Base-by-base conservation (phyloP, 441 rosid genomes). In the Hypseocharis bilobata region DNA sequence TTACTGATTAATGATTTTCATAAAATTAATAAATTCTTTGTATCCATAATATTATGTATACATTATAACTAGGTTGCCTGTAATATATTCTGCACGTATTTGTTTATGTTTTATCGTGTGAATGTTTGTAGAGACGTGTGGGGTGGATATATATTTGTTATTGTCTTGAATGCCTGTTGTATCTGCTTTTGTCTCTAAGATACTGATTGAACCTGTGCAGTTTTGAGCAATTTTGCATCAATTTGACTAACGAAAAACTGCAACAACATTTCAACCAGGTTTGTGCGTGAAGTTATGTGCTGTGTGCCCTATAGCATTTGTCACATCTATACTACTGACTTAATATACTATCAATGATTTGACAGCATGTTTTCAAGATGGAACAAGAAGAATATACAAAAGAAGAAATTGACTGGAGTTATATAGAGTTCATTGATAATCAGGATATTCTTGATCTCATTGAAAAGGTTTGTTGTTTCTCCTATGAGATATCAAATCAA, bases 231-330 rank as follows among this genome's bases (percentile, higher is more conserved):
- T 87, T 87, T 71, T 87, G 93, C 72, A 87, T 85, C 77, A 87
- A 87, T 78, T 81, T 87, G 77, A 87, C 93, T 66, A 87, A 87
- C 74, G 93, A 87, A 78, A 87, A 87, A 79, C 77, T 87, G 73
- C 93, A 87, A 65, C 93, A 87, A 72, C 93, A 87, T 79, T 87
- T 87, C 74, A 87, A 87, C 74, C 90, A 87, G 93, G 93, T 87
- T 72, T 57, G 75, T 63, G 5, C 64, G 25, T 69, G 75, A 45
- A 65, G 29, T 68, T 63, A 62, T 70, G 44, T 63, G 45, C 23
- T 51, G 38, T 8, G 60, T 63, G 52, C 42, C 45, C n/a, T 63
- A 57, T 32, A 25, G 63, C 5, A 32, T 67, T 69, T 51, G 23
- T 59, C 60, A 60, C 26, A 28, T 55, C 72, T 25, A 16, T 17